Percentiles rank a stretch among this genome's conserved stretches.
Conservation (phyloP, 1,284 basidiomycete genomes). For the Ceratobasidium sp. region DNA sequence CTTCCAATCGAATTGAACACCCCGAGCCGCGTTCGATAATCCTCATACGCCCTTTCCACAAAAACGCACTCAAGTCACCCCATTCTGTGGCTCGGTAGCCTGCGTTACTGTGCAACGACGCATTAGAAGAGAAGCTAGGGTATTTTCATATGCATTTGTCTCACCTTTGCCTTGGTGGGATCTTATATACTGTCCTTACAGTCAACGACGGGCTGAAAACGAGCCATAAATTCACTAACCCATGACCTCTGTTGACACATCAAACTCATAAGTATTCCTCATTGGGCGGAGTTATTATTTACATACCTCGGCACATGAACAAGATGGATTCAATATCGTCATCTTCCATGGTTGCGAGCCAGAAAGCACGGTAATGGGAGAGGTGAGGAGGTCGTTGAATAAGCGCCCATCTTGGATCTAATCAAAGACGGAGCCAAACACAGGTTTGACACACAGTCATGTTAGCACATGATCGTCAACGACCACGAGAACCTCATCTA, state of each 20-base stretch:
- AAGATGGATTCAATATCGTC: slow-evolving; percentile 88
- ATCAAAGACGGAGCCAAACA: slow-evolving; percentile 2
- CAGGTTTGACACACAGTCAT: slow-evolving; percentile 57
- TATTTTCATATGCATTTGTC: slow-evolving; percentile 37
- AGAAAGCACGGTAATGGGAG: neutral
- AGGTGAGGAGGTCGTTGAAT: neutral
- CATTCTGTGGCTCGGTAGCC: slow-evolving; percentile 88
- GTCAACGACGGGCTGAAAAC: slow-evolving; percentile 10
- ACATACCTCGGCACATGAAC: slow-evolving; percentile 77
- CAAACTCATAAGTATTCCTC: neutral
- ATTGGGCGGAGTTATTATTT: neutral
- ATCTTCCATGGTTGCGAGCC: slow-evolving; percentile 54
- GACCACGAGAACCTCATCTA: slow-evolving; percentile 18
- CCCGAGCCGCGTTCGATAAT: slow-evolving; percentile 80
- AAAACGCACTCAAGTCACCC: slow-evolving; percentile 82
- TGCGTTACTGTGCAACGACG: slow-evolving; percentile 59
- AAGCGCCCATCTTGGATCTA: slow-evolving; percentile 28
- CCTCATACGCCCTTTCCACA: slow-evolving; percentile 92
- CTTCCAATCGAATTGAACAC: slow-evolving; percentile 78
- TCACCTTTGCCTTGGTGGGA: slow-evolving; percentile 45
- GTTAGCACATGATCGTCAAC: slow-evolving; percentile 54
- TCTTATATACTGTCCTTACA: slow-evolving; percentile 49
- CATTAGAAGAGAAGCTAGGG: neutral
- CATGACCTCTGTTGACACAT: slow-evolving; percentile 68
- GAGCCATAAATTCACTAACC: slow-evolving; percentile 61